phyloP scores from a whole-genome alignment of 1,139 yeast genomes.

The Hansenula lynferdii region DNA sequence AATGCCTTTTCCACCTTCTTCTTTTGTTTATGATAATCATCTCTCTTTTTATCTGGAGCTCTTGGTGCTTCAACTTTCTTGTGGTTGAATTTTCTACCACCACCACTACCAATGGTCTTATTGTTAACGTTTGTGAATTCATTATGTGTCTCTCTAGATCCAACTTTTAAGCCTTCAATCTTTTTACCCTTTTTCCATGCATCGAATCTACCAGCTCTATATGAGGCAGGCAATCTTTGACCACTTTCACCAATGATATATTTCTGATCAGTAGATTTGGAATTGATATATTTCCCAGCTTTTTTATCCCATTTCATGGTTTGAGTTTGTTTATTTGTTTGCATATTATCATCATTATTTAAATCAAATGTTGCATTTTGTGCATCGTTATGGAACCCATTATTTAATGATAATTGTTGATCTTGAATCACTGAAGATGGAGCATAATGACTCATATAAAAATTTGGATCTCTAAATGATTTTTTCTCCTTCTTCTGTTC shows the following conservation, averaged over 20 bases:
- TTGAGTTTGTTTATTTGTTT: constrained; percentile 58
- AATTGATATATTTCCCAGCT: constrained; percentile 84
- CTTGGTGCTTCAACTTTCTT: constrained; percentile 76
- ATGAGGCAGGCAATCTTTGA: constrained; percentile 87
- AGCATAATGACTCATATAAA: constrained; percentile 87
- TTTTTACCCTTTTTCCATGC: constrained; percentile 82
- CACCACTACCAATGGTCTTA: constrained; percentile 22
- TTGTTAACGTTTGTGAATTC: constrained; percentile 13
- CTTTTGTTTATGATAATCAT: constrained; percentile 80
- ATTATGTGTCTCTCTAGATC: constrained; percentile 42
- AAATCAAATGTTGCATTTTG: constrained; percentile 81
- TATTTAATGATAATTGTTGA: constrained; percentile 56
- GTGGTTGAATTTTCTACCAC: constrained; percentile 61
- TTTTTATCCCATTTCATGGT: constrained; percentile 92
- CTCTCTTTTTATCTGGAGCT: constrained; percentile 83
- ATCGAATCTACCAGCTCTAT: constrained; percentile 86
- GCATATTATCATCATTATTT: constrained; percentile 70
- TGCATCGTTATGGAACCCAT: constrained; percentile 83
- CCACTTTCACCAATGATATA: constrained; percentile 96
- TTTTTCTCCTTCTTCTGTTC: constrained; percentile 32
- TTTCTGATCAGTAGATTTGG: constrained; percentile 76
- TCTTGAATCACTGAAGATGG: constrained; percentile 80
- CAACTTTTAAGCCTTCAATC: constrained; percentile 47
- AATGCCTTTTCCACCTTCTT: constrained; percentile 78
- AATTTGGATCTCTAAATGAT: constrained; percentile 73